These are phyloP conservation scores for Coemansia sp. DNA, from an alignment of 192 early-diverging fungal genomes.

Conservation along the genomic window DNA sequence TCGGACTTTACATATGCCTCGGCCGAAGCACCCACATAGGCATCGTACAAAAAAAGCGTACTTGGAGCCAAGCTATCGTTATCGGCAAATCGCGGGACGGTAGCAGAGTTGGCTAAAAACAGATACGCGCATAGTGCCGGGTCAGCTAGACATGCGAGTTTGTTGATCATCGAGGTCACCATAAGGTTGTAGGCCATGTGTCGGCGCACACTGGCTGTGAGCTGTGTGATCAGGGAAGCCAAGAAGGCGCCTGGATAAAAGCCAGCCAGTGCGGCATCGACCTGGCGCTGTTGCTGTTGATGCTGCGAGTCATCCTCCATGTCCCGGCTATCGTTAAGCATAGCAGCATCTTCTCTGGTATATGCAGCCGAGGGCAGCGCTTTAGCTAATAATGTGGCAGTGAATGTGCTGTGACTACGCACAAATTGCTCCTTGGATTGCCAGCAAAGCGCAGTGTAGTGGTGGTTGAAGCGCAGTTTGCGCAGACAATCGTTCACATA, in stretches of 20 bases:
- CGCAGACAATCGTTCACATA: slow-evolving; percentile 31
- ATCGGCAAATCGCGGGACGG: neutral
- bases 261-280: slow-evolving; percentile 4
- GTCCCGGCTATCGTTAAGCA: neutral
- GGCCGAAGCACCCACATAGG: slow-evolving; percentile 26
- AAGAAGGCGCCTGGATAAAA: slow-evolving; percentile 58
- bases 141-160: slow-evolving; percentile 52
- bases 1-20: slow-evolving; percentile 48
- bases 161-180: slow-evolving; percentile 55
- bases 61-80: neutral
- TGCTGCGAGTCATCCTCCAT: neutral
- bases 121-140: slow-evolving; percentile 29
- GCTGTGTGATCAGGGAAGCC: slow-evolving; percentile 43
- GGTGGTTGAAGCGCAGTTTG: slow-evolving; percentile 10
- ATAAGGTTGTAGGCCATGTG: slow-evolving; percentile 59
- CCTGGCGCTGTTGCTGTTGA: no score
- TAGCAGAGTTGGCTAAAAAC: slow-evolving; percentile 37
- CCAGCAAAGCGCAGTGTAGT: slow-evolving; percentile 10
- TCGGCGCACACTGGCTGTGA: slow-evolving; percentile 40
- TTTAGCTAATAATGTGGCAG: no score
- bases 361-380: neutral
- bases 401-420: neutral
- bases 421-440: neutral
- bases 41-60: slow-evolving; percentile 21
- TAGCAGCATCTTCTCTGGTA: neutral